Evolutionary conservation across 257 asterid genomes (phyloP).

Genomic region (Solanum dulcamara): DNA sequence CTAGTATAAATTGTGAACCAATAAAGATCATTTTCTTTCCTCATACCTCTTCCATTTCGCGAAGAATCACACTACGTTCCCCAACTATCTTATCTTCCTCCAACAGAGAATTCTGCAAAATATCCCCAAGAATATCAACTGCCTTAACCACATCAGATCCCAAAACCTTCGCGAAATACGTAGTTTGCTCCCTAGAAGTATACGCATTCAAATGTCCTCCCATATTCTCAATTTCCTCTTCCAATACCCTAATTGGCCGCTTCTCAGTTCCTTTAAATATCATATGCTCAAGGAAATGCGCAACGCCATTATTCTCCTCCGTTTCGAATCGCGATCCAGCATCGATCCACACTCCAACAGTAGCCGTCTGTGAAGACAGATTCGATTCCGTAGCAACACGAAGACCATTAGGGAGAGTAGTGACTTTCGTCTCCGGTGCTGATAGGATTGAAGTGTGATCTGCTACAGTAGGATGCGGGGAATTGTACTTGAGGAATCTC

Average conservation of each 20-base stretch:
- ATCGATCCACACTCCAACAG: constrained; percentile 88
- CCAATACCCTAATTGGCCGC: constrained; percentile 50
- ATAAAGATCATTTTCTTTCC: not conserved
- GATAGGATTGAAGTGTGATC: constrained; percentile 64
- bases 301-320: constrained; percentile 75
- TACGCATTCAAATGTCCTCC: constrained; percentile 97
- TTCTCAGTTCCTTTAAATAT: constrained; percentile 82
- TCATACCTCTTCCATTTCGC: constrained; percentile 92
- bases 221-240: constrained; percentile 97
- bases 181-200: constrained; percentile 90
- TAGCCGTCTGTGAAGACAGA: constrained; percentile 53
- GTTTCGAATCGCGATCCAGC: constrained; percentile 92
- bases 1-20: not conserved
- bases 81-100: constrained; percentile 48
- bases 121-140: constrained; percentile 65
- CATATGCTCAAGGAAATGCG: constrained; percentile 96
- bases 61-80: constrained; percentile 84
- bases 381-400: constrained; percentile 85
- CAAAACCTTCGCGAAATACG: constrained; percentile 72
- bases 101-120: constrained; percentile 71
- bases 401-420: constrained; percentile 82
- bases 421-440: constrained; percentile 65
- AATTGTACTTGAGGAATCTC: constrained; percentile 52
- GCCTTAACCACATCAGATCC: constrained; percentile 52
- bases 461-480: constrained; percentile 45